Evolutionary conservation across 2,329 filamentous ascomycete species (phyloP), one percentile per base, ranked within the genome.

Genomic region (Fusarium nelsonii): DNA sequence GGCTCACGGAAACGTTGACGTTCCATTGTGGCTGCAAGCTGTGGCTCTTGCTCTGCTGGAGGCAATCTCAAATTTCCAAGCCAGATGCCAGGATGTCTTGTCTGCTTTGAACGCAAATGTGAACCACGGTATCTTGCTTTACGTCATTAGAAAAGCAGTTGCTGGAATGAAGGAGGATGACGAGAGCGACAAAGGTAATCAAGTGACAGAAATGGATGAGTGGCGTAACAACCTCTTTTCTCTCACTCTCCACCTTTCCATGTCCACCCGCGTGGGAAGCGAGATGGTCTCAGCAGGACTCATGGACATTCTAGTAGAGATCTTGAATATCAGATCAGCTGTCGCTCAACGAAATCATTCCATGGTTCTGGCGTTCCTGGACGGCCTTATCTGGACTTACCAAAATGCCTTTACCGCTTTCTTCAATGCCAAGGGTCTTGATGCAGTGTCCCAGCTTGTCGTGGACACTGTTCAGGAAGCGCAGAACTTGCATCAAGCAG

Each of bases 91-190:
- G 34, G 96, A 99, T 77, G 91, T 99, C 26, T 90, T 94, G 68
- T 90, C 93, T 41, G 94, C 96, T n/a, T 83, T 99, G 41, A 97
- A 94, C 74, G 93, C 97, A 55, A 97, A 95, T 72, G 95, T 98
- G 37, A 98, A 97, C 74, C 97, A 99, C 74, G 97, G 96, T 15
- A 91, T 98, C 32, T 85, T 99, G 44, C 91, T 98, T 71, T 98
- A 97, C 75, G 88, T 97, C 70, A 91, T 97, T 50, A 89, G 95
- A 58, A 97, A 97, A 79, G 92, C 94, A 11, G 92, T 98, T 59
- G 90, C 91, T 18, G 92, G 94, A 68, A 91, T 99, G 81, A 89
- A 86, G 59, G 83, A 83, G 18, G 85, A 89, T 62, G 82, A 83
- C 49, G 59, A 70, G 8, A 77, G 82, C 50, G 88, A 91, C 57